Conservation (phyloP, 1,284 basidiomycete species). For the Pseudozyma flocculosa region DNA sequence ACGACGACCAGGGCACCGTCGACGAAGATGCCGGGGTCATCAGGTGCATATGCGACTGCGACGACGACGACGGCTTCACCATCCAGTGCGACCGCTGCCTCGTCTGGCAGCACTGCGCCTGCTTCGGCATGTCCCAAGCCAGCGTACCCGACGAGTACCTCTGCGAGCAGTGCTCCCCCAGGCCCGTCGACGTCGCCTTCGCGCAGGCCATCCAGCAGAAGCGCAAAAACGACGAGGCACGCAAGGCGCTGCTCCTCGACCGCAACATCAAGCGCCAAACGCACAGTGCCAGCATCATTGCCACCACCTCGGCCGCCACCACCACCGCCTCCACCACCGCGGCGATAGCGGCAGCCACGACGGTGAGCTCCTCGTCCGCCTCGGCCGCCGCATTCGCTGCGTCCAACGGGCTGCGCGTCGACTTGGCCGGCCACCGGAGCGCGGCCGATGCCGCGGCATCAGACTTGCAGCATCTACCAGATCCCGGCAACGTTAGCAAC, state of each 20-base stretch:
- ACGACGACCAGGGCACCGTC: constrained; percentile 45
- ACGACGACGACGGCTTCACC: constrained; percentile 84
- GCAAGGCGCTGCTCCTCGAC: constrained; percentile 39
- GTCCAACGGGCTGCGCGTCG: too few species aligned
- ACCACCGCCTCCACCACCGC: neutral
- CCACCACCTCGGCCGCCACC: neutral
- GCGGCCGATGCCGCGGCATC: too few species aligned
- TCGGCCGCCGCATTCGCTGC: neutral
- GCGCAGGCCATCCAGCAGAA: constrained; percentile 49
- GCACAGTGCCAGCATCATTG: constrained; percentile 8
- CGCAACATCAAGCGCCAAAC: constrained; percentile 31
- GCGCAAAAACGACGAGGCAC: constrained; percentile 48
- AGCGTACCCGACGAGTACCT: constrained; percentile 69
- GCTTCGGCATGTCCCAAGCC: constrained; percentile 66
- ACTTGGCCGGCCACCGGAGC: too few species aligned
- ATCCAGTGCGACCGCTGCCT: constrained; percentile 87
- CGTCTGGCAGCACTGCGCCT: constrained; percentile 86
- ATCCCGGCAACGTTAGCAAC: too few species aligned
- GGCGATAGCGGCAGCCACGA: neutral
- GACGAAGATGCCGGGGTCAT: constrained; percentile 51
- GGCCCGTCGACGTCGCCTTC: constrained; percentile 49
- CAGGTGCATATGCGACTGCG: constrained; percentile 69
- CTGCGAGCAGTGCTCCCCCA: constrained; percentile 59
- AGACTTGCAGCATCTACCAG: too few species aligned
- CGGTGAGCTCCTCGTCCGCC: neutral